These are phyloP conservation scores for Serendipita sp. DNA, from an alignment of 1,284 basidiomycete species.

Conservation along the genomic window DNA sequence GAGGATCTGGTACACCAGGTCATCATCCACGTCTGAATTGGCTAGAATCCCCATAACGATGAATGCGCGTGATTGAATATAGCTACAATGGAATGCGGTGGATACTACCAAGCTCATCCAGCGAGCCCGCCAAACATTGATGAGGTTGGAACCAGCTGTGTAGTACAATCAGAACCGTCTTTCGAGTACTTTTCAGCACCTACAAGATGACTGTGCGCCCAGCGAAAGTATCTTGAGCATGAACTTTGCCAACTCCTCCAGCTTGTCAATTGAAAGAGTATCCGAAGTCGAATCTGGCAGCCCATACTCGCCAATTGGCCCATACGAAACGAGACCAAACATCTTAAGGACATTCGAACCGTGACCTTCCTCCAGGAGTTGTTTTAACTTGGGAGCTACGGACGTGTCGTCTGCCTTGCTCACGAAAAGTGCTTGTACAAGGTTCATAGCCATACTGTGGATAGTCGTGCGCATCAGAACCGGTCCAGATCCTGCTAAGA, in stretches of 20 bases:
- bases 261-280: conserved; percentile 44
- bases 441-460: conserved; percentile 68
- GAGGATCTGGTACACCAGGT: conserved; percentile 78
- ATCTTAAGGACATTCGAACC: conserved; percentile 42
- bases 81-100: conserved; percentile 84
- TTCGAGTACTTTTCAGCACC: conserved; percentile 15
- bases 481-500: conserved; percentile 62
- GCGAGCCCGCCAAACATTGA: conserved; percentile 85
- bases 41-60: conserved; percentile 71
- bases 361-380: conserved; percentile 47
- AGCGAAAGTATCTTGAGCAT: conserved; percentile 52
- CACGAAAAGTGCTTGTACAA: conserved; percentile 59
- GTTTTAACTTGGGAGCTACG: conserved; percentile 38
- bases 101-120: conserved; percentile 90
- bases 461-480: conserved; percentile 62
- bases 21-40: conserved; percentile 70
- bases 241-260: conserved; percentile 54
- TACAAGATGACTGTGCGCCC: conserved; percentile 56
- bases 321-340: conserved; percentile 58
- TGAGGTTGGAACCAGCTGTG: conserved; percentile 36
- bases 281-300: conserved; percentile 42
- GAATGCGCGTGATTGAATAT: conserved; percentile 81
- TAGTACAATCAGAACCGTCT: not conserved
- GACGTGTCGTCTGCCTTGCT: conserved; percentile 42
- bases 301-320: conserved; percentile 48